Base-by-base conservation (phyloP, 108 stramenopile species). In the Asterionellopsis glacialis region DNA sequence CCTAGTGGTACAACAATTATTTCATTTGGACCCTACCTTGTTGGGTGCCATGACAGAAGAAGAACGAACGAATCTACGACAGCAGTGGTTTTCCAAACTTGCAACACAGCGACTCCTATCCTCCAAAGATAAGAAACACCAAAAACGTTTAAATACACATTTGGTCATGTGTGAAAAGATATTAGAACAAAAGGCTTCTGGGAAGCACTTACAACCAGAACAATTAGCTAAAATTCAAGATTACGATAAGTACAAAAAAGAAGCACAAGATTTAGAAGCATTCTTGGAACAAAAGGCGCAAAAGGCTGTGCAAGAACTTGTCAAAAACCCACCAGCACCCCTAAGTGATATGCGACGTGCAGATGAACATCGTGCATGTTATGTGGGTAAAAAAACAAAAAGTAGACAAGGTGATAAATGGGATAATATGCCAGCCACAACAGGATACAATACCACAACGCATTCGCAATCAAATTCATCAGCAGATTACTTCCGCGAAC, bases 341-440 rank as follows among this genome's bases (percentile, higher is more conserved):
- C 65, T 93, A 51, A 82, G 75, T 19, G 91, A 93, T 65, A 77
- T 93, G 72, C 82, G 91, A 41, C 82, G 91, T 24, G 82, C 84
- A 18, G 91, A 93, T 70, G 75, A 76, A 19, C 91, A 93, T 66
- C 80, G 91, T 27, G 61, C 73, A 21, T 66, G 67, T 25, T 87
- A 68, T 59, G 88, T 87, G 21, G 91, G 91, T 0, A 88, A 80
- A 57, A 80, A 74, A 26, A 93, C 88, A 11, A 83, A 81, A 45
- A 74, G 61, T 21, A 62, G 54, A 2, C 63, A 89, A 61, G 61
- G 73, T 26, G 84, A 74, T 9, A 56, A 78, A 45, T 93, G 91
- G 91, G 74, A 72, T 41, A 72, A 76, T 42, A 86, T 91, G 87
- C 87, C 80, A 12, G 90, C 90, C 15, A 87, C 85, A 15, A 63